These are phyloP conservation scores for Isatis tinctoria DNA, from an alignment of 345 rosid genomes.

Conservation along the genomic window DNA sequence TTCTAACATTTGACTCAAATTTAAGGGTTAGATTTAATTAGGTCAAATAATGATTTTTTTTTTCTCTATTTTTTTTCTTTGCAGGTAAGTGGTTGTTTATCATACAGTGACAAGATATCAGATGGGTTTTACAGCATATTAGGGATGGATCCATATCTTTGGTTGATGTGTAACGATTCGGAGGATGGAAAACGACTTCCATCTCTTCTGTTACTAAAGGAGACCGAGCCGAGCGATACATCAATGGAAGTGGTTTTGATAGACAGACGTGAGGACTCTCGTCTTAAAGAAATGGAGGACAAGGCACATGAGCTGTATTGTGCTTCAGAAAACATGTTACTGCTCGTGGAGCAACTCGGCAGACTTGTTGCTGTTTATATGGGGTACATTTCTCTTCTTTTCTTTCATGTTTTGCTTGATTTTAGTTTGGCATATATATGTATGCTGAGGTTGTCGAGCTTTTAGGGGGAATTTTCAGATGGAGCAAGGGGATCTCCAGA, in stretches of 20 bases:
- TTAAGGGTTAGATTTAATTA: not conserved
- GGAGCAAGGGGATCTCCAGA: conserved; percentile 83
- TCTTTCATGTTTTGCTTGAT: not conserved
- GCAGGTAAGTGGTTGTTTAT: conserved; percentile 89
- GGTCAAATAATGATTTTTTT: not conserved
- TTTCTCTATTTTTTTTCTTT: not conserved
- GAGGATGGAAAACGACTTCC: conserved; percentile 71
- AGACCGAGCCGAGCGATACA: conserved; percentile 60
- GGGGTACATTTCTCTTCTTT: conserved; percentile 57
- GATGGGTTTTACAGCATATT: conserved; percentile 92
- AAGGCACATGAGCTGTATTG: conserved; percentile 77
- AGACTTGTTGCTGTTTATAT: conserved; percentile 80
- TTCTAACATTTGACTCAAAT: not conserved
- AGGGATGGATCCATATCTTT: conserved; percentile 93
- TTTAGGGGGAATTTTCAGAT: conserved; percentile 67
- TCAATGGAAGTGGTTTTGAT: conserved; percentile 86
- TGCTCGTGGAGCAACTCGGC: conserved; percentile 78
- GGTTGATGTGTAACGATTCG: conserved; percentile 80
- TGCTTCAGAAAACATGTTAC: conserved; percentile 65
- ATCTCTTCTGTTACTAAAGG: conserved; percentile 61
- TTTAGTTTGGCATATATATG: not conserved
- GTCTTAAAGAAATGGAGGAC: conserved; percentile 75
- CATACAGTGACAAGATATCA: conserved; percentile 75
- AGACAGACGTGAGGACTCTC: conserved; percentile 66
- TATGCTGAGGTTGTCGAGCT: conserved; percentile 28